Evolutionary conservation across 352 stramenopile genomes (phyloP).

Genomic region (Phytophthora capsici): DNA sequence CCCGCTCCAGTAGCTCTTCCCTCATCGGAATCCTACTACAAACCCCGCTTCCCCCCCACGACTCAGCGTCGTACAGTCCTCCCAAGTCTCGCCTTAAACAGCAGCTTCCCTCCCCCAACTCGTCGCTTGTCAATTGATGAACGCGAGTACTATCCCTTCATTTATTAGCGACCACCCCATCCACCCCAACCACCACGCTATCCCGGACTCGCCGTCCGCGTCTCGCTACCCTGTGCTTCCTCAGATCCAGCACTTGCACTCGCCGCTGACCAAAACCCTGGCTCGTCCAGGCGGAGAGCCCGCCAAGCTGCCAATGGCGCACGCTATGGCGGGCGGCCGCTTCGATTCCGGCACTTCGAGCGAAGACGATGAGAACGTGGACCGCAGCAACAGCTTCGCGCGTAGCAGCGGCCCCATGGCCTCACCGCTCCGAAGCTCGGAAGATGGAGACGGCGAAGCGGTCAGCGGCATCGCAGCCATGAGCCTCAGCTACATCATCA

Average conservation of each 20-base stretch:
- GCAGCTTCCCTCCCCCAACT: slow-evolving; percentile 38
- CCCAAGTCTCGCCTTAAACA: slow-evolving; percentile 27
- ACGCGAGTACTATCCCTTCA: slow-evolving; percentile 47
- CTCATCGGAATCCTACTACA: slow-evolving; percentile 48
- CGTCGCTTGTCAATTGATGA: slow-evolving; percentile 36
- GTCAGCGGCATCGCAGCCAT: slow-evolving; percentile 75
- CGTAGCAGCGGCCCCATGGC: background rate
- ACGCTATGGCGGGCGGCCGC: slow-evolving; percentile 37
- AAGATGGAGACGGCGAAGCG: slow-evolving; percentile 42
- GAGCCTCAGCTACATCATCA: slow-evolving; percentile 88
- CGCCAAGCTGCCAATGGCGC: slow-evolving; percentile 25
- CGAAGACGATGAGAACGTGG: slow-evolving; percentile 41
- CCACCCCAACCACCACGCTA: slow-evolving; percentile 12
- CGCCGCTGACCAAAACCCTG: slow-evolving; percentile 32
- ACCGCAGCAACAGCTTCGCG: slow-evolving; percentile 28
- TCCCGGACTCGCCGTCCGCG: slow-evolving; percentile 25
- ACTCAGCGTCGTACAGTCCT: slow-evolving; percentile 42
- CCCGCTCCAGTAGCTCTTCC: slow-evolving; percentile 50
- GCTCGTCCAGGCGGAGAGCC: slow-evolving; percentile 26
- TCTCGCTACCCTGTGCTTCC: slow-evolving; percentile 22
- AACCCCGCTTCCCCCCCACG: slow-evolving; percentile 19
- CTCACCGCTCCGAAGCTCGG: slow-evolving; percentile 28
- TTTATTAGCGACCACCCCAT: slow-evolving; percentile 43
- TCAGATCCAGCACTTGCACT: slow-evolving; percentile 38
- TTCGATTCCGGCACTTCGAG: slow-evolving; percentile 38